phyloP scores from a whole-genome alignment of 768 basidiomycete genomes.

The Botryobasidium botryosum region DNA sequence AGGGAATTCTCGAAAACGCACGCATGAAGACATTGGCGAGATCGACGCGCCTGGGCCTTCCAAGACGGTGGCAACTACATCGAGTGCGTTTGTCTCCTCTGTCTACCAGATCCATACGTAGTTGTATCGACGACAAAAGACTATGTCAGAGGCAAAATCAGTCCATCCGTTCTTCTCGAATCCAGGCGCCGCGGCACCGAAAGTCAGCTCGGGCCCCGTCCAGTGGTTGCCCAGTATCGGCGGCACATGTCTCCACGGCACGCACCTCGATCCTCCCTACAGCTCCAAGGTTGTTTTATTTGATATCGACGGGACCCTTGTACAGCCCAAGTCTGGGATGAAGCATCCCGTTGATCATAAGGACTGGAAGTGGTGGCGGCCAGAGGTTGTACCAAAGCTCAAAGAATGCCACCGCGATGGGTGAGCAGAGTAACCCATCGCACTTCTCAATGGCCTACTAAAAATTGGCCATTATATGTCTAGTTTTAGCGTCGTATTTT shows the following conservation, averaged over 20 bases:
- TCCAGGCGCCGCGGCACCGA: not conserved
- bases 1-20: too few relatives aligned
- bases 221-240: constrained; percentile 7
- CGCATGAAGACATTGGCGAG: too few relatives aligned
- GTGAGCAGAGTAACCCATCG: constrained; percentile 22
- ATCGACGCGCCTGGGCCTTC: too few relatives aligned
- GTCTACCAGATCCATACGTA: too few relatives aligned
- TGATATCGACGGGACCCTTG: constrained; percentile 79
- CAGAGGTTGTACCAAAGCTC: constrained; percentile 38
- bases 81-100: too few relatives aligned
- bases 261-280: constrained; percentile 25
- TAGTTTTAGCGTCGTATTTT: constrained; percentile 55
- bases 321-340: constrained; percentile 26
- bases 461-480: not conserved
- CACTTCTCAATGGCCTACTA: not conserved
- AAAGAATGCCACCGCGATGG: constrained; percentile 41
- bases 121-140: too few relatives aligned
- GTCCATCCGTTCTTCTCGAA: constrained; percentile 1
- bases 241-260: constrained; percentile 24
- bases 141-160: too few relatives aligned
- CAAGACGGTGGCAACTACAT: too few relatives aligned
- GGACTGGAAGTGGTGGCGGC: constrained; percentile 63
- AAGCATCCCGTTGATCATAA: constrained; percentile 29
- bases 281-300: constrained; percentile 54
- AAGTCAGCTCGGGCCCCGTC: not conserved